phyloP scores from a whole-genome alignment of 2,329 filamentous ascomycete species.

The Aspergillus fijiensis region DNA sequence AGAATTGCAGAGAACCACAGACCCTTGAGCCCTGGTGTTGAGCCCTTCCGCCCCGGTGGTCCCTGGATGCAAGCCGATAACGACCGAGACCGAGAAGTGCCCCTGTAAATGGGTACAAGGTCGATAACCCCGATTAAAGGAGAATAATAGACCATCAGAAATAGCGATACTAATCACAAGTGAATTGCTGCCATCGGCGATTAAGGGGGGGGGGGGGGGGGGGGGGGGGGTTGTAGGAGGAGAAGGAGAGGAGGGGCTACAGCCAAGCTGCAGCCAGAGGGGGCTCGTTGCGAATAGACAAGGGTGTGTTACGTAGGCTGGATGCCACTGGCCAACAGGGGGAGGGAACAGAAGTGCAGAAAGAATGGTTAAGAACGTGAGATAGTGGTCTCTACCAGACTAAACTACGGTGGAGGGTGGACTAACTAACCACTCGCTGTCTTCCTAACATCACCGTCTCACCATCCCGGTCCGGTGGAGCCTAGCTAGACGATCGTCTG shows the following conservation, averaged over 20 bases:
- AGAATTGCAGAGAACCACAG: neutral
- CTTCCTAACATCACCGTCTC: slow-evolving; percentile 20
- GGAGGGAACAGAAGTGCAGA: neutral
- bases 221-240: slow-evolving; percentile 1
- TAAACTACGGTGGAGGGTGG: too few species aligned
- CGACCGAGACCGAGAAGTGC: neutral
- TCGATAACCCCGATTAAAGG: neutral
- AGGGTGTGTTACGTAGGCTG: slow-evolving; percentile 20
- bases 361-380: neutral
- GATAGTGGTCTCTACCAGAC: neutral
- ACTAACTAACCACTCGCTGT: neutral
- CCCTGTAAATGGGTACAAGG: neutral
- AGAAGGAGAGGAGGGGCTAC: slow-evolving; percentile 5
- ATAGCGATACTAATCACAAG: too few species aligned
- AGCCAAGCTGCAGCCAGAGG: slow-evolving; percentile 10
- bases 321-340: slow-evolving; percentile 15
- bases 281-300: slow-evolving; percentile 20
- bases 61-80: neutral
- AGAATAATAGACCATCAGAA: neutral
- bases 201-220: neutral
- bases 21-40: neutral
- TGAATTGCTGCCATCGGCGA: neutral
- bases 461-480: slow-evolving; percentile 14
- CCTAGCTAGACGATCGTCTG: slow-evolving; percentile 16
- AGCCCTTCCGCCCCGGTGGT: neutral